Conservation (phyloP, 2,329 filamentous ascomycete species). For the Acephala macrosclerotiorum region DNA sequence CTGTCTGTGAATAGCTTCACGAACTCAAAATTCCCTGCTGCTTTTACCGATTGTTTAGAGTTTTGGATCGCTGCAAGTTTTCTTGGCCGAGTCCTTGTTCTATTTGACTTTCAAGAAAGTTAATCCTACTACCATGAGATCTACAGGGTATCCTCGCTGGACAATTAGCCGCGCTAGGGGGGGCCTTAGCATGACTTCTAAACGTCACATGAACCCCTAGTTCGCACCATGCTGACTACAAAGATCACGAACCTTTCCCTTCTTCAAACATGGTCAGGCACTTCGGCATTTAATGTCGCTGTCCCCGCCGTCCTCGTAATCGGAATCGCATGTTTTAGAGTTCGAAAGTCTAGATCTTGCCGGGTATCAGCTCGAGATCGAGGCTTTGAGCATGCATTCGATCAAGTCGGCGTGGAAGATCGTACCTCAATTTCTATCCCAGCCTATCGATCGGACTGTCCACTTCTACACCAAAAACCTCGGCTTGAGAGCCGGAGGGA, state of each 20-base stretch:
- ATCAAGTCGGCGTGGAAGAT: neutral
- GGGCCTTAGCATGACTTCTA: neutral
- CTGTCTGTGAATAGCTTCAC: neutral
- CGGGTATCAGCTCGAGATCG: neutral
- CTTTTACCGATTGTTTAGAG: neutral
- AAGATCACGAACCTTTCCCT: neutral
- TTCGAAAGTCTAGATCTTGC: neutral
- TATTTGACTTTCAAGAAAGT: neutral
- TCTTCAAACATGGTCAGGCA: neutral
- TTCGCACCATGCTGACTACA: neutral
- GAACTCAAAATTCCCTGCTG: neutral
- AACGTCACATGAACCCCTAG: neutral
- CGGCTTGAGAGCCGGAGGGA: slow-evolving; percentile 4
- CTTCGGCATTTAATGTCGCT: neutral
- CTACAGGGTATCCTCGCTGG: neutral
- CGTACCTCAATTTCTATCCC: neutral
- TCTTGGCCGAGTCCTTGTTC: neutral
- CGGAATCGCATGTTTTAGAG: neutral
- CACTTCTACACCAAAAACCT: slow-evolving; percentile 8
- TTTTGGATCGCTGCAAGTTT: neutral
- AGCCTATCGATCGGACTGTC: neutral
- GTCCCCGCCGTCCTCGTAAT: neutral
- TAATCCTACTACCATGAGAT: neutral
- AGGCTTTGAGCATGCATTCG: no score
- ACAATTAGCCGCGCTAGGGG: neutral